Evolutionary conservation across 2,329 filamentous ascomycete genomes (phyloP), one percentile per base, ranked within the genome.

Genomic region (Ophiostoma montium): DNA sequence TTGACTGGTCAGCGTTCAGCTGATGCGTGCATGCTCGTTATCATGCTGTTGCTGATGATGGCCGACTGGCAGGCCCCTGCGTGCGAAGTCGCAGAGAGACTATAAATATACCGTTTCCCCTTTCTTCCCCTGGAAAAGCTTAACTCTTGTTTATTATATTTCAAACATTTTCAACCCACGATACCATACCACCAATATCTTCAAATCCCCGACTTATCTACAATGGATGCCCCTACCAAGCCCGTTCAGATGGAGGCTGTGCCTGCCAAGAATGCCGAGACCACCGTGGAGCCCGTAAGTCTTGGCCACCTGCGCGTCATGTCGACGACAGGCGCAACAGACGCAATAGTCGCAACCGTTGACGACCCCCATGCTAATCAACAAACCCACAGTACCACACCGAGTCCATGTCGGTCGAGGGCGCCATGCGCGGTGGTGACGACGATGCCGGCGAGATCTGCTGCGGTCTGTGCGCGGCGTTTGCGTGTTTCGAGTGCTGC

Each of bases 381-480:
- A 36, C n/a, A n/a, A n/a, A n/a, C n/a, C n/a, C n/a, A 3, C 7
- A 57, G 54, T 36, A 47, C 50, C 52, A 36, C 42, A 42, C 49
- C 36, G 55, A 59, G 50, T 53, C 56, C 41, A 60, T 60, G 58
- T 49, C 54, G 31, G 49, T 52, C 19, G 52, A 55, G 11, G 54
- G 54, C 51, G 51, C 41, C 42, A 39, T 60, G 39, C 58, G 58
- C 43, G 58, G 58, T 21, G 58, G 58, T 18, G 56, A 54, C 44
- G 52, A 55, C 38, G 57, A 54, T 13, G 54, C 38, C 44, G 57
- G 52, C 16, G 52, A 55, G 11, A 48, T 59, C 52, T 59, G 57
- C 55, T 59, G 57, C 50, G 57, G 57, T 31, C 54, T 58, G 43
- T 58, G 55, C 54, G 56, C 57, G 13, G 57, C 55, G 19, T 54